Evolutionary conservation across 2,329 filamentous ascomycete species (phyloP), one percentile per base, ranked within the genome.

Genomic region (Claviceps quebecensis): DNA sequence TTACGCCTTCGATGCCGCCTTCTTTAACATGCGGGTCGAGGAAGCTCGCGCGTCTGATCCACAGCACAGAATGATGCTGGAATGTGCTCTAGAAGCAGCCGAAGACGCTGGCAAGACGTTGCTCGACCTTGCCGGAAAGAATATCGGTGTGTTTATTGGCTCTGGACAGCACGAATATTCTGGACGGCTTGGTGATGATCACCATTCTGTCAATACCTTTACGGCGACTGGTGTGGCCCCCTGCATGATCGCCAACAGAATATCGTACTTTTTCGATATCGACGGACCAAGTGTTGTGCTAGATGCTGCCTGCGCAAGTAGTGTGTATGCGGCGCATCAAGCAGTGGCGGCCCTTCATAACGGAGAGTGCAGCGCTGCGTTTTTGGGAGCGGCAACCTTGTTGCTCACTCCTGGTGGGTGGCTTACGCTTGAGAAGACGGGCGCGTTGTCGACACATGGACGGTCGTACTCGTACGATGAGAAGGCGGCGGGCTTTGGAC

Each of bases 31-130:
- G 40, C 71, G 69, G 1, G 37, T 49, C 2, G 69, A 71, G 53
- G 69, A 73, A 58, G 70, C 66, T 47, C 65, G 65, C 46, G 69
- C 70, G 3, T 45, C 52, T 9, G 73, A 76, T 43, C 73, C 73
- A 1, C 72, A 75, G 53, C 72, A 75, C 52, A 65, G 72, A 0
- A 58, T 75, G 16, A 62, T 73, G 39, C 63, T 75, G 2, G 72
- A 76, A 57, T 72, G 70, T 52, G 69, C 71, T 1, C 73, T 70
- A 50, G 73, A 76, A 57, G 70, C 71, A 0, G 63, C 74, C 17
- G 72, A 75, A 56, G 71, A 67, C 49, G 71, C 72, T 1, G 72
- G 72, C 13, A 66, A 73, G 37, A 68, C 70, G 2, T 70, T 69
- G 56, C 67, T 70, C 22, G 58, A 62, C 17, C 67, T 73, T 45